These are phyloP conservation scores for Aspergillus hiratsukae DNA, from an alignment of 2,329 filamentous ascomycete species.

Conservation along the genomic window DNA sequence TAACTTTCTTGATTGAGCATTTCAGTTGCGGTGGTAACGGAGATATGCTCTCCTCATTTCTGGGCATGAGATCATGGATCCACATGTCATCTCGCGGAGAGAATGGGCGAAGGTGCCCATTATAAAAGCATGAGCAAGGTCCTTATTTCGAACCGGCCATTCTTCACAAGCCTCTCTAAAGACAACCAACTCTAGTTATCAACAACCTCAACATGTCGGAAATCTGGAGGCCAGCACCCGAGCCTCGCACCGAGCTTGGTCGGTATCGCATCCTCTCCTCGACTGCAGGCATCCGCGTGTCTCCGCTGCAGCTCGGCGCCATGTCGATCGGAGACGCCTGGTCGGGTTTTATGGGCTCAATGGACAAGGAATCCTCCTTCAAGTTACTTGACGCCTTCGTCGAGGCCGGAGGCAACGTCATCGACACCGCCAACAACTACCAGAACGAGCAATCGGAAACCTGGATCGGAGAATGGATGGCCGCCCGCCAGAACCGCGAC, in stretches of 20 bases:
- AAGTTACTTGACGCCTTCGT: slow-evolving; percentile 64
- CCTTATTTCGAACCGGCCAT: not conserved
- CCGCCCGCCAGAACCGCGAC: slow-evolving; percentile 58
- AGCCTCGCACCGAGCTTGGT: slow-evolving; percentile 57
- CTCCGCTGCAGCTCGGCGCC: slow-evolving; percentile 50
- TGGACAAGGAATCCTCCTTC: slow-evolving; percentile 59
- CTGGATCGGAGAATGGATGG: slow-evolving; percentile 70
- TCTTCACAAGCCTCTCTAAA: not conserved
- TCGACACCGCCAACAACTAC: slow-evolving; percentile 68
- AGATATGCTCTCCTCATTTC: not conserved
- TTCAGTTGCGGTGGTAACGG: not conserved
- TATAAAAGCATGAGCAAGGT: not conserved
- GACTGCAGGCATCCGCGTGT: slow-evolving; percentile 62
- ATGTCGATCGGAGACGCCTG: slow-evolving; percentile 38
- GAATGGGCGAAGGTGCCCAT: not conserved
- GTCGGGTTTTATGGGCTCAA: slow-evolving; percentile 58
- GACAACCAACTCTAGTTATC: not conserved
- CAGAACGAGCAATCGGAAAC: slow-evolving; percentile 59
- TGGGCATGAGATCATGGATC: slow-evolving; percentile 1
- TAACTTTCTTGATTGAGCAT: not conserved
- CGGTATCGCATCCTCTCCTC: slow-evolving; percentile 64
- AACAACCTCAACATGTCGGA: slow-evolving; percentile 19
- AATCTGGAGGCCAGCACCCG: slow-evolving; percentile 40
- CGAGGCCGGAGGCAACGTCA: slow-evolving; percentile 66
- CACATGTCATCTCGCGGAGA: not conserved